Evolutionary conservation across 345 rosid species (phyloP), one percentile per base, ranked within the genome.

Genomic region (Melastoma malabathricum): DNA sequence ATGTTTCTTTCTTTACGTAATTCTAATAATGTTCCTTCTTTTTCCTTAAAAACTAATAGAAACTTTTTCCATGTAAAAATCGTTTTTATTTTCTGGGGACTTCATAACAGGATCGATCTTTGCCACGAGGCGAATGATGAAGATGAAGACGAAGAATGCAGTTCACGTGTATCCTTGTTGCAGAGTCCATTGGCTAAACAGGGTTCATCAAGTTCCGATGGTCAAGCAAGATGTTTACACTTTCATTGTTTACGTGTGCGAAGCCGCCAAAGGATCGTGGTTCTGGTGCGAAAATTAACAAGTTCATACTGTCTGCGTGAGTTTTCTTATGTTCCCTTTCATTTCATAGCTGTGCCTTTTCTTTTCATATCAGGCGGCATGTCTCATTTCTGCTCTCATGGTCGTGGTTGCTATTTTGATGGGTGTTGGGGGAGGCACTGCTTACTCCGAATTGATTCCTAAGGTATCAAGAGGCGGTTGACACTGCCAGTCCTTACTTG

Each of bases 111-210:
- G 89, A 66, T 78, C 18, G 89, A 82, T 59, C 84, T 82, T 62
- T 79, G 76, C 75, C 84, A 76, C 67, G 82, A 75, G 47, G 72
- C 70, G 50, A 68, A 76, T 56, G 82, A 82, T 50, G 89, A 78
- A 34, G 73, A 72, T 19, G 89, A 78, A 38, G 89, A 82, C 20
- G 89, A 76, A 43, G 84, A 74, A 44, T 65, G 50, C n/a, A 64
- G 77, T 59, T 69, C 70, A 64, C 68, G 72, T 9, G 82, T 75
- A 62, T 56, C 84, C 46, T 67, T 81, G 61, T 47, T 81, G 54
- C 72, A 78, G 47, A 72, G 58, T 54, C 50, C 68, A 25, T 44
- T 60, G 51, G 53, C 58, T 59, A 68, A 67, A 34, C 68, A 69
- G 18, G 67, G 59, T 39, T 67, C 74, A 47, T 54, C 61, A 19